Evolutionary conservation across 805 yeast species (phyloP).

Genomic region (Yarrowia yakushimensis): DNA sequence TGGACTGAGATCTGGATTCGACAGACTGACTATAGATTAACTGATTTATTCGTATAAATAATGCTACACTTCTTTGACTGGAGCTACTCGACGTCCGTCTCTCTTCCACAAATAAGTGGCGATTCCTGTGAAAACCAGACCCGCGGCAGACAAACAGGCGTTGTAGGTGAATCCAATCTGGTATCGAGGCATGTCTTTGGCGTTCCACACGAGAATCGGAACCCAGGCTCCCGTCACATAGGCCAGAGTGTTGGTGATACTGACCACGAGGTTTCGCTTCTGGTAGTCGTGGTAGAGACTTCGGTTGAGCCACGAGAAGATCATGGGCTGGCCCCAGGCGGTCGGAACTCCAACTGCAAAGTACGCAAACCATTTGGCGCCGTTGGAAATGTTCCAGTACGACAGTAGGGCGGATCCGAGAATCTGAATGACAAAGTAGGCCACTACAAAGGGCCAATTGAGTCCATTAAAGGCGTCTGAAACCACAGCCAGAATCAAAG

Average conservation of each 20-base stretch:
- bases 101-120: conserved; percentile 2
- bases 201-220: conserved; percentile 8
- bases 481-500: not conserved
- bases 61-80: not conserved
- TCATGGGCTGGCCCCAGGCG: conserved; percentile 15
- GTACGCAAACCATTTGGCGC: conserved; percentile 12
- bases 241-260: conserved; percentile 6
- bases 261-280: conserved; percentile 6
- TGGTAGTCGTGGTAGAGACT: conserved; percentile 7
- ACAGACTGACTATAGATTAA: not conserved
- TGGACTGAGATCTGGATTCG: too few species aligned
- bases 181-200: conserved; percentile 19
- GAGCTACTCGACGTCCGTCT: not conserved
- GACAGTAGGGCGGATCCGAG: conserved; percentile 46
- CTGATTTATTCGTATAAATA: too few species aligned
- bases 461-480: conserved; percentile 10
- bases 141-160: not conserved
- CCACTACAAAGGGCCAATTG: not conserved
- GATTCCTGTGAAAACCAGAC: not conserved
- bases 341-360: conserved; percentile 11
- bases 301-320: conserved; percentile 11
- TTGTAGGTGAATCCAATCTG: conserved; percentile 19
- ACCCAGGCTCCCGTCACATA: conserved; percentile 15
- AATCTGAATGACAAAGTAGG: conserved; percentile 1
- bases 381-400: not conserved